Conservation (phyloP, 306 rosid genomes). For the Castanea mollissima region DNA sequence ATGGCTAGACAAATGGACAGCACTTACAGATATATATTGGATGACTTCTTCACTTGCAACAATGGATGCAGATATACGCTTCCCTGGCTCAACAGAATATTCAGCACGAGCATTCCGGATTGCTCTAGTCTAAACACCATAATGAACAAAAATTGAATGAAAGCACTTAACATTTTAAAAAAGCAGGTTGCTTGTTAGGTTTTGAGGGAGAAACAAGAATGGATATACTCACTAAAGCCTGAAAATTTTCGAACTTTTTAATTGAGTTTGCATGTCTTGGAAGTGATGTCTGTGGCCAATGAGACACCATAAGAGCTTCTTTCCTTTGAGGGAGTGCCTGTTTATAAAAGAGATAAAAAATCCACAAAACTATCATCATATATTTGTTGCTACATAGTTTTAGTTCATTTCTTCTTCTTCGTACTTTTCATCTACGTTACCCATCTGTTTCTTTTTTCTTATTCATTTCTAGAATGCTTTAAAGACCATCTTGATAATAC, state of each 20-base stretch:
- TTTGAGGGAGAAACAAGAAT: conserved; percentile 14
- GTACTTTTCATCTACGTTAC: too few relatives aligned
- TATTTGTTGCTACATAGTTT: not conserved
- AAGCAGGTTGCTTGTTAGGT: conserved; percentile 5
- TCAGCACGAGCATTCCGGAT: conserved; percentile 94
- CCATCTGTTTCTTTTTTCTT: too few relatives aligned
- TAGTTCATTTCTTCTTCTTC: too few relatives aligned
- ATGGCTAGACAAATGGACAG: conserved; percentile 11
- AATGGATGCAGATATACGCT: conserved; percentile 79
- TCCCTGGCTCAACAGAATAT: conserved; percentile 95
- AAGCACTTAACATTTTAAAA: not conserved
- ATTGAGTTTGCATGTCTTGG: conserved; percentile 61
- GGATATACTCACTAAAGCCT: conserved; percentile 67
- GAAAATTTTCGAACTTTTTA: conserved; percentile 81
- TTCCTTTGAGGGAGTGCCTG: conserved; percentile 85
- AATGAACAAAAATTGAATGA: conserved; percentile 2
- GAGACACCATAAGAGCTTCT: conserved; percentile 77
- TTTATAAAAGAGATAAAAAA: conserved; percentile 13
- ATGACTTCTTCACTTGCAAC: conserved; percentile 84
- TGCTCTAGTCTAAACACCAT: conserved; percentile 61
- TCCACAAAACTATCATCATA: not conserved
- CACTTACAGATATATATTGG: conserved; percentile 70
- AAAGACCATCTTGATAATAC: too few relatives aligned
- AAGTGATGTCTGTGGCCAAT: conserved; percentile 82
- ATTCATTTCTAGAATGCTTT: too few relatives aligned